phyloP scores from a whole-genome alignment of 768 basidiomycete species.

The Kondoa malvinella region DNA sequence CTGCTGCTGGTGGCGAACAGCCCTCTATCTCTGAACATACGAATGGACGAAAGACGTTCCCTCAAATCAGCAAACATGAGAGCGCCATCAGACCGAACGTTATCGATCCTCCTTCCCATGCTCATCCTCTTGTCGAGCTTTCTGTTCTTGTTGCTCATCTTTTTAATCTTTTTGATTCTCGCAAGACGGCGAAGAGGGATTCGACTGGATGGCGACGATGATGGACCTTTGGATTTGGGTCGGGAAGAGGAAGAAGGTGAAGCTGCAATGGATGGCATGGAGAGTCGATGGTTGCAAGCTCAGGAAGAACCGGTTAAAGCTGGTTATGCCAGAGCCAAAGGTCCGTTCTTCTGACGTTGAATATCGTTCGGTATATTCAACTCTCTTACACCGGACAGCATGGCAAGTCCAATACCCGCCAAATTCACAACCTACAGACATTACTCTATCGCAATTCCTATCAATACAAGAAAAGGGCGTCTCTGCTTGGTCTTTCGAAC shows the following conservation, averaged over 20 bases:
- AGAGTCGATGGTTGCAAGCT: constrained; percentile 80
- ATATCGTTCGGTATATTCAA: neutral
- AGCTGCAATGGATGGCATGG: constrained; percentile 81
- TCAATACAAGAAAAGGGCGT: constrained; percentile 99
- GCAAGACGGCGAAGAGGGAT: constrained; percentile 51
- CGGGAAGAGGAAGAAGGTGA: constrained; percentile 69
- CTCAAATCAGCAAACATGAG: neutral
- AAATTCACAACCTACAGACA: constrained; percentile 91
- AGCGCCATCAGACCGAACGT: constrained; percentile 12
- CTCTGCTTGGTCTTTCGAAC: constrained; percentile 97
- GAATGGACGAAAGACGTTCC: neutral
- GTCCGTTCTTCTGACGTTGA: constrained; percentile 36
- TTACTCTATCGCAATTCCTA: constrained; percentile 93
- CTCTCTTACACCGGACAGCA: constrained; percentile 25
- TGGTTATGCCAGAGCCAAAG: constrained; percentile 71
- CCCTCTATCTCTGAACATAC: neutral
- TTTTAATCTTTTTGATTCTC: constrained; percentile 77
- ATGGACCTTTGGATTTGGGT: constrained; percentile 85
- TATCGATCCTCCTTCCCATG: constrained; percentile 60
- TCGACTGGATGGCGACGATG: constrained; percentile 53
- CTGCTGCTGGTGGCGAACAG: neutral
- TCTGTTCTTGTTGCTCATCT: constrained; percentile 76
- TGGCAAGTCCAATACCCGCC: constrained; percentile 62
- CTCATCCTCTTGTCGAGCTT: constrained; percentile 86
- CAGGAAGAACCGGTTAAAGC: constrained; percentile 49